Base-by-base conservation (phyloP, 1,284 basidiomycete genomes). In the Moesziomyces sp. region DNA sequence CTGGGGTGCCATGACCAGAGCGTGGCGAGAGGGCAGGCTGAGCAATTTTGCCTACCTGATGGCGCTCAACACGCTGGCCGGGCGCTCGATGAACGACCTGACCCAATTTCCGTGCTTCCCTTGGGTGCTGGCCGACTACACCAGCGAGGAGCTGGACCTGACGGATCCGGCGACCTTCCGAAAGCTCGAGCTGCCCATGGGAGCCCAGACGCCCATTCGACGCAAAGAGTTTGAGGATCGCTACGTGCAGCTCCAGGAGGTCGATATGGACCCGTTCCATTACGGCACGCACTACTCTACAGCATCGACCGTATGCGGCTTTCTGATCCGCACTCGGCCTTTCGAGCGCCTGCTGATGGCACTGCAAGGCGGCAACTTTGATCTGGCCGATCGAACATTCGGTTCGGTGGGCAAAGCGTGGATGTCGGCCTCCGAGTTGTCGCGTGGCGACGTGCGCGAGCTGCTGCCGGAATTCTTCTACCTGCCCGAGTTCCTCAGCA, bases 291-390 rank as follows among this genome's bases (percentile, higher is more conserved):
- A 97, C 83, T 98, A 95, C 83, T 93, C 92, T 77, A 96, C 93
- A 6, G 96, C 94, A 0, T 96, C 97, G 91, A 97, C 94, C 63
- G 93, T 96, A 35, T 96, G 94, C 85, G 94, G 96, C 74, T 97
- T 92, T 86, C 86, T 97, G 79, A 96, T 98, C 66, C 89, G 95
- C 13, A 86, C 96, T 76, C 90, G 92, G 11, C 95, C 95, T 0
- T 83, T 77, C 52, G 74, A 80, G 46, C 63, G 75, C 7, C 42
- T 80, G 24, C 58, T 82, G 38, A 68, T 77, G 42, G 78, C 74
- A 8, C 53, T 83, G 48, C 80, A 83, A 51, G 81, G 81, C 19
- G 81, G 94, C n/a, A 91, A 92, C 77, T 97, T 94, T 89, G 95
- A 97, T 86, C 86, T 97, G n/a, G 93, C 95, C 0, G 94, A 97